A percentile compares a stretch with the other conserved stretches of the same genome.
Conservation (phyloP, 2,329 filamentous ascomycete species). For the Grosmannia clavigera region DNA sequence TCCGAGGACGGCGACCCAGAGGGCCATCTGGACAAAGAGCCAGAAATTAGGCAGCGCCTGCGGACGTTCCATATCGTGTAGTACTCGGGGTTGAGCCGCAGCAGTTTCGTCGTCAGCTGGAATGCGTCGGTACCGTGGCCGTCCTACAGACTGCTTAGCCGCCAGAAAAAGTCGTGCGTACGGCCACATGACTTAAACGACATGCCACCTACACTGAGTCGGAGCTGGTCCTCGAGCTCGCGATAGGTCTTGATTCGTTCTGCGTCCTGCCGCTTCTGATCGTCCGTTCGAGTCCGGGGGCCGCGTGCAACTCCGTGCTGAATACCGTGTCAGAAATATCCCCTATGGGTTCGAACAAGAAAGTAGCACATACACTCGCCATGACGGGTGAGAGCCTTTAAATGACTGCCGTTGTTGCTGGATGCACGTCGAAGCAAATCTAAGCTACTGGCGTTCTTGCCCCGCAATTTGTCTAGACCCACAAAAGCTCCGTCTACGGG, state of each 20-base stretch:
- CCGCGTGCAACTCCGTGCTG: constrained; percentile 78
- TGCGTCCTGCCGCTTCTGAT: constrained; percentile 58
- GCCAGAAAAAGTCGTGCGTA: background rate
- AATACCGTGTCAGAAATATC: constrained; percentile 8
- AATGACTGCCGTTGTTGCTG: background rate
- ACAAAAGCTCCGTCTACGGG: background rate
- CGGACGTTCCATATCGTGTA: constrained; percentile 88
- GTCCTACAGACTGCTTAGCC: constrained; percentile 16
- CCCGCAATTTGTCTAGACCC: background rate
- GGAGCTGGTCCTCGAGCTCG: constrained; percentile 54
- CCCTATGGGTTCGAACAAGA: background rate
- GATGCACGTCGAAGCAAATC: background rate
- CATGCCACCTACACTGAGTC: constrained; percentile 40
- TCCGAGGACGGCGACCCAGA: constrained; percentile 40
- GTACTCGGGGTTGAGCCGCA: constrained; percentile 73
- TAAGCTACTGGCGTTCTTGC: background rate
- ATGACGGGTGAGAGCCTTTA: background rate
- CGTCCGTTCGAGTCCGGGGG: constrained; percentile 49
- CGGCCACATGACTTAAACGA: no score
- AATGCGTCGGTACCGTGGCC: constrained; percentile 46
- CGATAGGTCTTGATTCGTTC: constrained; percentile 68
- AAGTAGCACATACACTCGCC: constrained; percentile 8
- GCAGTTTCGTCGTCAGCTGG: constrained; percentile 56
- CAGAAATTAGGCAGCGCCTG: constrained; percentile 53
- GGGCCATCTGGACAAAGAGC: constrained; percentile 41